These are phyloP conservation scores for Tolypocladium amazonense DNA, from an alignment of 2,329 filamentous ascomycete genomes.

Conservation along the genomic window DNA sequence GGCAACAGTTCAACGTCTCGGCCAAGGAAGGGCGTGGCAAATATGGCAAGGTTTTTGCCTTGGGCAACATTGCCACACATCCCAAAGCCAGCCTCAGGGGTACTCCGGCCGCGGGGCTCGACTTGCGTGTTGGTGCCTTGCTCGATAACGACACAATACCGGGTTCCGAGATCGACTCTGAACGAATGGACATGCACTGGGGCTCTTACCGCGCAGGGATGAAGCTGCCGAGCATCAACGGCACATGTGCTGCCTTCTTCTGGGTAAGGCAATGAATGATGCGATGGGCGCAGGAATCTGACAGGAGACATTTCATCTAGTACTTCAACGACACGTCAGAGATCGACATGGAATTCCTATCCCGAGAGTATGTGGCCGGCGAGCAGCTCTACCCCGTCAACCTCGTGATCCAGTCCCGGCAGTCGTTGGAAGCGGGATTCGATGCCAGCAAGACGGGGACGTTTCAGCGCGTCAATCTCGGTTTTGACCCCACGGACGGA, in stretches of 20 bases:
- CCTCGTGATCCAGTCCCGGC: conserved; percentile 61
- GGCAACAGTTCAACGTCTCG: conserved; percentile 57
- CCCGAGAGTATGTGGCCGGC: conserved; percentile 45
- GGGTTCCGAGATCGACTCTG: conserved; percentile 53
- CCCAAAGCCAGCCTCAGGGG: conserved; percentile 21
- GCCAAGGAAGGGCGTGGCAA: conserved; percentile 46
- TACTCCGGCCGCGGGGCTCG: conserved; percentile 39
- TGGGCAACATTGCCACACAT: conserved; percentile 46
- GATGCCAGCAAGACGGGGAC: conserved; percentile 49
- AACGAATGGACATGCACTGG: conserved; percentile 52
- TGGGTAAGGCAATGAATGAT: conserved; percentile 39
- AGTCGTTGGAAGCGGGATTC: conserved; percentile 47
- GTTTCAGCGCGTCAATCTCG: conserved; percentile 46
- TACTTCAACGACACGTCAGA: conserved; percentile 72
- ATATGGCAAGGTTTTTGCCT: conserved; percentile 53
- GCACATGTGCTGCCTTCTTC: conserved; percentile 72
- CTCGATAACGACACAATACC: conserved; percentile 42
- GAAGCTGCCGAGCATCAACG: conserved; percentile 47
- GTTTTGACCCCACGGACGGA: conserved; percentile 52
- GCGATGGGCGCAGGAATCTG: not conserved
- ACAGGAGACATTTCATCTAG: conserved; percentile 24
- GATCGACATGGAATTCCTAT: conserved; percentile 73
- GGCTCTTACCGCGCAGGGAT: conserved; percentile 61
- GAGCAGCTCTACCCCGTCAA: conserved; percentile 51
- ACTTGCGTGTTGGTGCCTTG: conserved; percentile 41